Evolutionary conservation across 805 yeast genomes (phyloP), one percentile per base, ranked within the genome.

Genomic region (Pichia eremophila): DNA sequence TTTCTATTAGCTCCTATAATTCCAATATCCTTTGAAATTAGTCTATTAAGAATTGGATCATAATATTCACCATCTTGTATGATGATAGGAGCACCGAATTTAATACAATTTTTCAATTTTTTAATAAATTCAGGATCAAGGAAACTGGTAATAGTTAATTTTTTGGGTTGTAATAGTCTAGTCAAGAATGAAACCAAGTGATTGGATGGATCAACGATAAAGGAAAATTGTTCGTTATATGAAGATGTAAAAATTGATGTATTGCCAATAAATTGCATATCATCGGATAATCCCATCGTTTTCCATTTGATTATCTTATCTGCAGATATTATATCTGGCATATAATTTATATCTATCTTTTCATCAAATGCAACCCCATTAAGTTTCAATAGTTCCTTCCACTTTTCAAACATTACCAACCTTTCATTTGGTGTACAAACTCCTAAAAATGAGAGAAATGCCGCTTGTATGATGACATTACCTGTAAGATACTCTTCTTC

Each of bases 31-130:
- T 70, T 69, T 41, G 77, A 71, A 43, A 91, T 62, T 1, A 91
- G 63, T 0, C 83, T 71, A 48, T 76, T 76, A 11, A 91, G 58
- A 8, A 85, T 65, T 0, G 96, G 95, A 59, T 91, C 91, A 57
- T 76, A 81, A 53, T 73, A 67, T 57, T 91, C 97, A 4, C 90
- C 89, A 64, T 91, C 91, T 54, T 78, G 78, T 17, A 91, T 72
- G 14, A 90, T 58, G 8, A 91, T 67, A 0, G 76, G 56, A 3
- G 86, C 88, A 5, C 98, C 97, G 70, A 90, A 90, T 53, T 93
- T 69, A 28, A 90, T 60, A 0, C 95, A 83, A 56, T 87, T 84
- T 59, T 89, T 95, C 15, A 91, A 58, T 40, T 78, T 83, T 53
- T 79, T 81, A 3, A 75, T 60, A 59, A 81, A 85, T 0, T 83